Evolutionary conservation across 1,284 basidiomycete genomes (phyloP).

Genomic region (Puccinia hordei): DNA sequence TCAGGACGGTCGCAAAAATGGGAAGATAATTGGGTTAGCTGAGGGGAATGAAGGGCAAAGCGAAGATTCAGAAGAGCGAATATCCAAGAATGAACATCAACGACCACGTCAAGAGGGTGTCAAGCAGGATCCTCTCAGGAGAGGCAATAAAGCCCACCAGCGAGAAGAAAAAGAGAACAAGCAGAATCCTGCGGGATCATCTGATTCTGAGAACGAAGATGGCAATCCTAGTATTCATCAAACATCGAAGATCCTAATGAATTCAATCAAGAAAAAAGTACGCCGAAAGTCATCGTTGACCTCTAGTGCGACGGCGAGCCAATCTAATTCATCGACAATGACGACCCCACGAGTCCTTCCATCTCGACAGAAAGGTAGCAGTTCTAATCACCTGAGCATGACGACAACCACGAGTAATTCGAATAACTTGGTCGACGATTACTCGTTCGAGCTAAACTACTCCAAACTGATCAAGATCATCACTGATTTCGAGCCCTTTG

Average conservation of each 20-base stretch:
- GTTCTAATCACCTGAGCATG: conserved; percentile 7
- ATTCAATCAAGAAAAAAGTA: conserved; percentile 37
- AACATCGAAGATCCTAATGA: conserved; percentile 30
- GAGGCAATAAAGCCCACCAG: conserved; percentile 10
- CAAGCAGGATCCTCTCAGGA: conserved; percentile 28
- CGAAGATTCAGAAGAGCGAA: neutral
- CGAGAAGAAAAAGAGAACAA: conserved; percentile 16
- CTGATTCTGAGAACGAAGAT: conserved; percentile 23
- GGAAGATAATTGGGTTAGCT: conserved; percentile 73
- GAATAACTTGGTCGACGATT: conserved; percentile 64
- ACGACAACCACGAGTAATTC: conserved; percentile 13
- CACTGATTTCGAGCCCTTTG: conserved; percentile 92
- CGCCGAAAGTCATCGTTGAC: conserved; percentile 31
- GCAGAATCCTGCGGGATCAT: conserved; percentile 1
- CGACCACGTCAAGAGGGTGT: neutral
- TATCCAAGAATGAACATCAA: neutral
- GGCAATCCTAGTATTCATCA: conserved; percentile 25
- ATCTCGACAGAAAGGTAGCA: neutral
- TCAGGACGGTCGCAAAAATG: conserved; percentile 82
- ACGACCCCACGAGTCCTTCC: conserved; percentile 2
- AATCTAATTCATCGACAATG: conserved; percentile 21
- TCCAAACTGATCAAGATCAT: conserved; percentile 87
- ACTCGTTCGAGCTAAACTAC: conserved; percentile 88
- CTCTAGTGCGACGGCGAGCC: neutral
- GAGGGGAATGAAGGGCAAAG: neutral